Base-by-base conservation (phyloP, 2,329 filamentous ascomycete species). In the Aureobasidium subglaciale region DNA sequence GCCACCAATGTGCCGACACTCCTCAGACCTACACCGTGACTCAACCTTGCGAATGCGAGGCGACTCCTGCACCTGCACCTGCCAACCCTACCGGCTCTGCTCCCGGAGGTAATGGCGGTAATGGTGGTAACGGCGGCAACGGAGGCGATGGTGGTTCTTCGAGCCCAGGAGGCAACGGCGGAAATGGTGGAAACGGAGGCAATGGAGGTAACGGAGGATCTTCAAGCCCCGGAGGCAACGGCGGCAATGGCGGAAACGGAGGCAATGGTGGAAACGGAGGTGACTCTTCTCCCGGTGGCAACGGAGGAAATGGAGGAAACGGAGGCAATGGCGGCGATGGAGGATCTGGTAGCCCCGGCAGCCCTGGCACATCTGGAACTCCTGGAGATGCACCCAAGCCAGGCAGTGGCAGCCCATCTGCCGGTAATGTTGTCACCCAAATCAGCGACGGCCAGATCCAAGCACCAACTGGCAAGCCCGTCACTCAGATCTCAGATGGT, bases 31-130 rank as follows among this genome's bases (percentile, higher is more conserved):
- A 69, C 49, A 71, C 68, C 11, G 61, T 70, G 59, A 71, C 68
- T 34, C 63, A 67, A 60, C 68, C 67, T 41, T 71, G 68, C 61
- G 65, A 62, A 24, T 69, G 65, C 58, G 61, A 64, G 34, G 62
- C 66, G 10, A 63, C 63, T 38, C 64, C 65, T 38, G 53, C 61
- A 15, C 41, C 56, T 46, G 46, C 56, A 20, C 42, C 50, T 41
- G 56, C 60, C n/a, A 58, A 58, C n/a, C 56, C 62, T 37, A 58
- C 62, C 27, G 50, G 35, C 37, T 53, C 49, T 1, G 38, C 43
- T 3, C 25, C 48, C 22, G 48, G 48, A 52, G 50, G 58, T 9
- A 34, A 43, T 15, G 55, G 42, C 3, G 55, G 55, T 4, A 50
- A 45, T 8, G 54, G 55, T n/a, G 49, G 55, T 3, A 34, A 40